Percentiles rank a stretch among this genome's conserved stretches.
phyloP scores from a whole-genome alignment of 305 asterid genomes.

The Fraxinus dipetala region DNA sequence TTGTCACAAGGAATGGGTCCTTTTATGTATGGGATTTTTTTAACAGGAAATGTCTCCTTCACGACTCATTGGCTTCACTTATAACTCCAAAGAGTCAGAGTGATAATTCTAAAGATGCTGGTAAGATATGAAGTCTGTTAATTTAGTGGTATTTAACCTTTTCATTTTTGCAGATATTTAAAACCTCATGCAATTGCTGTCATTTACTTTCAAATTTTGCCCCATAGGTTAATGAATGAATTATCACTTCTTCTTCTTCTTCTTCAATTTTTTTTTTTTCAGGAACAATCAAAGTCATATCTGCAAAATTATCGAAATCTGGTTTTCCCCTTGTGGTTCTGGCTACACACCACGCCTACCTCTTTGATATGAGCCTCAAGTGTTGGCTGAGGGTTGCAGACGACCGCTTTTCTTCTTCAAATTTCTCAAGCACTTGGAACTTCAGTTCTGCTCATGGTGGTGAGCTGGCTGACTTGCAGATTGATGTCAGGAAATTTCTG shows the following conservation, averaged over 20 bases:
- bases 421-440: constrained; percentile 89
- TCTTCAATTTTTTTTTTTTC: constrained; percentile 1
- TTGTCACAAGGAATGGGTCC: constrained; percentile 81
- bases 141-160: not conserved
- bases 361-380: constrained; percentile 72
- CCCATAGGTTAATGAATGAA: not conserved
- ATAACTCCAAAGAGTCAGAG: constrained; percentile 36
- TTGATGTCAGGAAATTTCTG: constrained; percentile 80
- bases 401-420: constrained; percentile 84
- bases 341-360: constrained; percentile 90
- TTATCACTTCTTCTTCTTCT: constrained; percentile 9
- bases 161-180: not conserved
- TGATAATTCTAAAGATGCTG: constrained; percentile 42
- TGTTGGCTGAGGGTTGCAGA: constrained; percentile 98
- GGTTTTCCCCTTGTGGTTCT: constrained; percentile 87
- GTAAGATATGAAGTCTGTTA: constrained; percentile 30
- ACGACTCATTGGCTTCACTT: constrained; percentile 74
- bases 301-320: constrained; percentile 82
- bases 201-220: not conserved
- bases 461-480: constrained; percentile 86
- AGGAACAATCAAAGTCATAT: constrained; percentile 85
- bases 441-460: constrained; percentile 75
- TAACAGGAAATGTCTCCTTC: constrained; percentile 76
- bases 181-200: not conserved
- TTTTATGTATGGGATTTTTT: constrained; percentile 85